Evolutionary conservation across 352 stramenopile genomes (phyloP).

Genomic region (Peronospora belbahrii): DNA sequence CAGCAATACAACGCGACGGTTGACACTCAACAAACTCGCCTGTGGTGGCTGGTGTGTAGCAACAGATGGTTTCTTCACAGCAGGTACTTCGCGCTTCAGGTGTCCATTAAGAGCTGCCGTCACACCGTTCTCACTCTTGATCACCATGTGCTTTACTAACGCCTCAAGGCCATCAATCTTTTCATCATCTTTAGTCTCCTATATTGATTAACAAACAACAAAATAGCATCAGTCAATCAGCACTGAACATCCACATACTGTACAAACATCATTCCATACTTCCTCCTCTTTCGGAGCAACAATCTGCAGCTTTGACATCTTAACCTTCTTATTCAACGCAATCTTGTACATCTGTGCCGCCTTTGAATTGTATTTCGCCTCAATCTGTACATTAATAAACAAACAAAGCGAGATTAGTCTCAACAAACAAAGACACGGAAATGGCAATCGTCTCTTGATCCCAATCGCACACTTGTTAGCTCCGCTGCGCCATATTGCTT

Average conservation of each 20-base stretch:
- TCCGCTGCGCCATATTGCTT: slow-evolving; percentile 85
- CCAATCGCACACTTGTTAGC: slow-evolving; percentile 69
- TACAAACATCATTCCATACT: slow-evolving; percentile 14
- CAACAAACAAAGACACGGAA: too few relatives aligned
- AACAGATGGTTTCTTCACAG: slow-evolving; percentile 13
- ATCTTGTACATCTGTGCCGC: slow-evolving; percentile 85
- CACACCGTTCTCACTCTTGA: slow-evolving; percentile 27
- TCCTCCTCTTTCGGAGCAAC: slow-evolving; percentile 27
- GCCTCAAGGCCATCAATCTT: slow-evolving; percentile 70
- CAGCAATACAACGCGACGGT: slow-evolving; percentile 64
- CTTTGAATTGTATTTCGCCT: slow-evolving; percentile 89
- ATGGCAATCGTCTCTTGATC: too few relatives aligned
- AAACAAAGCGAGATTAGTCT: background rate
- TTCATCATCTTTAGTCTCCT: slow-evolving; percentile 33
- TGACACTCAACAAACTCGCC: slow-evolving; percentile 42
- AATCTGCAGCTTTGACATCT: slow-evolving; percentile 57
- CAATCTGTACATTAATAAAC: slow-evolving; percentile 45
- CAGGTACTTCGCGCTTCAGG: slow-evolving; percentile 37
- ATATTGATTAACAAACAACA: slow-evolving; percentile 1
- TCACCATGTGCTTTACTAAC: slow-evolving; percentile 71
- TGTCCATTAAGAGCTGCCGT: slow-evolving; percentile 34
- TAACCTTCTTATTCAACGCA: slow-evolving; percentile 78
- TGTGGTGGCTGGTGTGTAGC: slow-evolving; percentile 17
- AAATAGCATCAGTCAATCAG: slow-evolving; percentile 1
- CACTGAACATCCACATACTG: background rate